Percentiles rank a stretch among this genome's conserved stretches.
These are phyloP conservation scores for Epichloe glyceriae DNA, from an alignment of 2,329 filamentous ascomycete species.

Conservation along the genomic window DNA sequence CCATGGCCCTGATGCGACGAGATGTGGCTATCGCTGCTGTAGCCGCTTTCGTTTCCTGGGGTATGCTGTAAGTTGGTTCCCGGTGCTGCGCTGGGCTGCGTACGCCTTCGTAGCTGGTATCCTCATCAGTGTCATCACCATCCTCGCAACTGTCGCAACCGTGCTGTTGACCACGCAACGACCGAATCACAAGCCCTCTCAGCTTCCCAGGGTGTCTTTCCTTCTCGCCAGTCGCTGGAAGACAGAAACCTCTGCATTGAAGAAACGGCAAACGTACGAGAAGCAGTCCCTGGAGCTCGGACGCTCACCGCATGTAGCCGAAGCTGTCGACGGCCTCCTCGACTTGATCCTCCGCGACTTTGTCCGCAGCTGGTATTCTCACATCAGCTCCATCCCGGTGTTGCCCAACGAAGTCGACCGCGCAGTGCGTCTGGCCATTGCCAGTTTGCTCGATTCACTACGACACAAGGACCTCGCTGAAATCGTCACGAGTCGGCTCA, in stretches of 20 bases:
- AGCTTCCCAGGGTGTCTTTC: slow-evolving; percentile 42
- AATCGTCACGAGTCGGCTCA: slow-evolving; percentile 64
- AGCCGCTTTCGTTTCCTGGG: slow-evolving; percentile 75
- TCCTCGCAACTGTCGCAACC: slow-evolving; percentile 41
- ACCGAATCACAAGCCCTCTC: slow-evolving; percentile 25
- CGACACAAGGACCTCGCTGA: slow-evolving; percentile 72
- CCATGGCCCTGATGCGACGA: slow-evolving; percentile 61
- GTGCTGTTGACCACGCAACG: slow-evolving; percentile 42
- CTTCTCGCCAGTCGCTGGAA: slow-evolving; percentile 52
- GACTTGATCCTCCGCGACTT: slow-evolving; percentile 71
- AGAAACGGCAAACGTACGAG: slow-evolving; percentile 52
- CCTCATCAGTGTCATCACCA: slow-evolving; percentile 40
- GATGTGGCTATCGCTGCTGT: slow-evolving; percentile 56
- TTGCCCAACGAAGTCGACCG: slow-evolving; percentile 84
- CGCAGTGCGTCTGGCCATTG: slow-evolving; percentile 59
- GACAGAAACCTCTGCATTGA: slow-evolving; percentile 54
- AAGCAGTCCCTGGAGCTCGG: slow-evolving; percentile 55
- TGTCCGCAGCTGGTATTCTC: slow-evolving; percentile 74
- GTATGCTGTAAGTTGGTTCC: slow-evolving; percentile 74
- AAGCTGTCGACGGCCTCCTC: slow-evolving; percentile 67
- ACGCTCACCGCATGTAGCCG: slow-evolving; percentile 63
- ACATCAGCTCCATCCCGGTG: slow-evolving; percentile 66
- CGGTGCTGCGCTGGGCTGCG: slow-evolving; percentile 68
- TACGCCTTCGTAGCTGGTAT: slow-evolving; percentile 69
- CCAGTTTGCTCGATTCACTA: slow-evolving; percentile 58